These are phyloP conservation scores for Pilaira anomala DNA, from an alignment of 192 early-diverging fungal genomes.

Conservation along the genomic window DNA sequence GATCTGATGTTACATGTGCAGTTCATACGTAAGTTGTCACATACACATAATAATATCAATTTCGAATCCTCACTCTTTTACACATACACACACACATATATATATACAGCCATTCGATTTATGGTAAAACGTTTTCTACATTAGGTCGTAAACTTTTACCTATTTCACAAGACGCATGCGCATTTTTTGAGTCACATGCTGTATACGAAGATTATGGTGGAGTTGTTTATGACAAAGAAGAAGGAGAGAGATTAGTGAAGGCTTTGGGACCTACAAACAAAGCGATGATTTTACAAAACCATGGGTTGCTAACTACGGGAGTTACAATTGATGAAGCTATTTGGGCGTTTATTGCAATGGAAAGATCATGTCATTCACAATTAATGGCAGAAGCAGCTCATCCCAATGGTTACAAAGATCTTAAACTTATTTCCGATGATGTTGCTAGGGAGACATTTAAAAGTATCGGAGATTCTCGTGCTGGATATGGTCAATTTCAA, in stretches of 20 bases:
- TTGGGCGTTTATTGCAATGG: constrained; percentile 57
- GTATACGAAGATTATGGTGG: constrained; percentile 54
- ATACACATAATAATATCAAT: not conserved
- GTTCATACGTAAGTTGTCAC: constrained; percentile 42
- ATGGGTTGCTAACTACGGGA: constrained; percentile 58
- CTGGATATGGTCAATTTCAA: constrained; percentile 27
- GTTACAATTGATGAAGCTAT: constrained; percentile 50
- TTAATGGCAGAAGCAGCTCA: constrained; percentile 49
- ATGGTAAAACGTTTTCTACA: constrained; percentile 58
- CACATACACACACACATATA: not conserved
- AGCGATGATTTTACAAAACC: constrained; percentile 58
- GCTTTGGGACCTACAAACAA: constrained; percentile 45
- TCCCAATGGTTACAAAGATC: constrained; percentile 25
- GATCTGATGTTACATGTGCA: constrained; percentile 48
- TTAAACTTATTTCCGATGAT: constrained; percentile 22
- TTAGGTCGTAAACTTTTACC: constrained; percentile 43
- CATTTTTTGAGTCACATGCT: constrained; percentile 53
- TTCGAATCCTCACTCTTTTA: too few relatives aligned
- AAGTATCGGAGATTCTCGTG: constrained; percentile 16
- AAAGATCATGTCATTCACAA: constrained; percentile 53
- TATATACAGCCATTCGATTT: constrained; percentile 48
- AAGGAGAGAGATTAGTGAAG: constrained; percentile 51
- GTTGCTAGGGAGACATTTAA: constrained; percentile 20
- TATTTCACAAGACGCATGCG: constrained; percentile 61
- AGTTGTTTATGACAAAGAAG: constrained; percentile 52